Evolutionary conservation across 75 land plant genomes (phyloP).

Genomic region (Sequoiadendron giganteum): DNA sequence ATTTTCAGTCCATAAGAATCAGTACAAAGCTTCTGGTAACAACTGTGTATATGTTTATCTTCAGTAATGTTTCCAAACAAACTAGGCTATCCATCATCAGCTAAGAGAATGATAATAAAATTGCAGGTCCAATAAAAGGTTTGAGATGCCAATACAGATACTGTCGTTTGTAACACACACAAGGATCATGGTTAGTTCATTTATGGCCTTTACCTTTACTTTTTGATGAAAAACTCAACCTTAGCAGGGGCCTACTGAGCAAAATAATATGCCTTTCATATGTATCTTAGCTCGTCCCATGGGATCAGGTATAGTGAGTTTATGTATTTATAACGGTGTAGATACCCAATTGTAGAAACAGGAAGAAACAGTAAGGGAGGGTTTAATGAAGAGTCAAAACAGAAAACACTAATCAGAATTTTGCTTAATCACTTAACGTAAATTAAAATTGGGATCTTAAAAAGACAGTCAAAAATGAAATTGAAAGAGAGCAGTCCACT

Average conservation of each 20-base stretch:
- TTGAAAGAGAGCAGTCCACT: neutral
- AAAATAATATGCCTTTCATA: neutral
- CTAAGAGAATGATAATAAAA: too few species aligned
- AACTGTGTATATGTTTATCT: too few species aligned
- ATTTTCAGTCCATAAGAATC: too few species aligned
- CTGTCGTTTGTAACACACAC: neutral
- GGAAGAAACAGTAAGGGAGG: too few species aligned
- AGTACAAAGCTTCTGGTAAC: too few species aligned
- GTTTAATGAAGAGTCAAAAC: neutral
- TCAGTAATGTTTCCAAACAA: too few species aligned
- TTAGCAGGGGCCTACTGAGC: neutral
- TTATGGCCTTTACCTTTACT: too few species aligned
- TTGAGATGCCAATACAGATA: neutral
- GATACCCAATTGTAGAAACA: neutral
- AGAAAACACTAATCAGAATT: neutral
- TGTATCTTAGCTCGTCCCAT: neutral
- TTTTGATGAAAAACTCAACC: neutral
- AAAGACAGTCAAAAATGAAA: neutral
- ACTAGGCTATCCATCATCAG: too few species aligned
- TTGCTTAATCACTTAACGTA: neutral
- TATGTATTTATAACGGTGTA: neutral
- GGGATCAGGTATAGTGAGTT: neutral
- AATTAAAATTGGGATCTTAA: neutral
- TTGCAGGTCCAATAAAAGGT: too few species aligned
- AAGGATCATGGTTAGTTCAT: neutral